Evolutionary conservation across 495 filamentous ascomycete species (phyloP).

Genomic region (Halenospora varia): DNA sequence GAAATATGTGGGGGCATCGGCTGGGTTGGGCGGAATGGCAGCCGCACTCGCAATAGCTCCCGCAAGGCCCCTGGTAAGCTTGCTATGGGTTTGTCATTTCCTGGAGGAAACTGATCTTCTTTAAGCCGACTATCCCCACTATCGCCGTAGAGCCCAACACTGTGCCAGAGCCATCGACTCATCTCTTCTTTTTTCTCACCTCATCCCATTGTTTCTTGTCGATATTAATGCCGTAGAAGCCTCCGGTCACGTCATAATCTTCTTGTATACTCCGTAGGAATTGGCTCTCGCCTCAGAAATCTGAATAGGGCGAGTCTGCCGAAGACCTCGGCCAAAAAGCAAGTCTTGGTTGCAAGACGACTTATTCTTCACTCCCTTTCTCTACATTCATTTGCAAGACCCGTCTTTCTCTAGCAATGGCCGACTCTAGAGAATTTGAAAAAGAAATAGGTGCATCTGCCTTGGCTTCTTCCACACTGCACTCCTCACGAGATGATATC

Average conservation of each 20-base stretch:
- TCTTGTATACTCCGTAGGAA: neutral
- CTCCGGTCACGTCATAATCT: neutral
- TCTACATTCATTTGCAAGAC: no score
- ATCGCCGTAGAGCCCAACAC: neutral
- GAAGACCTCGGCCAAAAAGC: neutral
- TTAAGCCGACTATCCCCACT: neutral
- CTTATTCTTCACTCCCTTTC: neutral
- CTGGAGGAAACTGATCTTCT: neutral
- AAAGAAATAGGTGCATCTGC: constrained; percentile 5
- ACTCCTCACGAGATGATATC: neutral
- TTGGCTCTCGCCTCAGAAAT: no score
- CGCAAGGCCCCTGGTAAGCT: neutral
- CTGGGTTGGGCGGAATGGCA: neutral
- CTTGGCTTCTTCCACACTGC: neutral
- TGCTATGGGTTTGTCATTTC: constrained; percentile 4
- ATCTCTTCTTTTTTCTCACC: neutral
- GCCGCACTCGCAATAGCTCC: neutral
- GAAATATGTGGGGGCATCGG: no score
- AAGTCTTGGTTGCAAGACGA: neutral
- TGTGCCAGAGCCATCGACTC: neutral
- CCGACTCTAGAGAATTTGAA: constrained; percentile 8
- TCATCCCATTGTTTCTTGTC: neutral
- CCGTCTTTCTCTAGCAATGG: no score
- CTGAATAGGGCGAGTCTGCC: no score
- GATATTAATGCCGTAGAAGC: neutral